Conservation (phyloP, 2,329 filamentous ascomycete genomes). For the Alternaria conjuncta region DNA sequence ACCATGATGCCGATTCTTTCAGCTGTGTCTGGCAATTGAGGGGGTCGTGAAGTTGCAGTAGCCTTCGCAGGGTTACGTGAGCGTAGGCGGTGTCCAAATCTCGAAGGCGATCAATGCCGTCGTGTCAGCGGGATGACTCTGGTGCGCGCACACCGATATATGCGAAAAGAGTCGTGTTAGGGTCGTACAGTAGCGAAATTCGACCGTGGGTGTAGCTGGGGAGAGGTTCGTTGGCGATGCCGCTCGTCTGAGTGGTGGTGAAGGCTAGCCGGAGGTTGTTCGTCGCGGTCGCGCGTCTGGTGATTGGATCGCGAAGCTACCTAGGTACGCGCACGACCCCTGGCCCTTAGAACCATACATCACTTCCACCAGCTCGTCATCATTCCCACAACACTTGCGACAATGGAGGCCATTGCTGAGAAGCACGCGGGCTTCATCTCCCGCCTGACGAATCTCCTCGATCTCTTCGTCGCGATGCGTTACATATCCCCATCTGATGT, state of each 20-base stretch:
- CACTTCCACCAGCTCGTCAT: neutral
- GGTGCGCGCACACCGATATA: neutral
- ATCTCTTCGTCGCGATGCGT: neutral
- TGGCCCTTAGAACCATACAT: neutral
- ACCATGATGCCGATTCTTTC: conserved; percentile 57
- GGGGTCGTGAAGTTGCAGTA: neutral
- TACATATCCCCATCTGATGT: neutral
- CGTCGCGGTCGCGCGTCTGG: conserved; percentile 19
- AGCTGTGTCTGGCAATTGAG: neutral
- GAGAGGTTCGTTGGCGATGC: neutral
- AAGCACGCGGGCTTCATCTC: neutral
- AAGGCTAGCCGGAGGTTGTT: conserved; percentile 10
- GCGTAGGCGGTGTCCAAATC: conserved; percentile 7
- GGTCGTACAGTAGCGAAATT: neutral
- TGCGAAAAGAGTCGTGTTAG: neutral
- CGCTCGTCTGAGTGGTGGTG: conserved; percentile 3
- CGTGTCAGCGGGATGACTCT: neutral
- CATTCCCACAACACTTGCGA: neutral
- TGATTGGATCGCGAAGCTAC: conserved; percentile 22
- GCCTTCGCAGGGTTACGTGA: neutral
- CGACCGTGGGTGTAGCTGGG: neutral
- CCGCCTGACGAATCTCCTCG: neutral
- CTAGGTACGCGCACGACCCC: neutral
- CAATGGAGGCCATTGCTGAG: neutral
- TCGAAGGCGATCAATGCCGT: neutral